phyloP scores from a whole-genome alignment of 352 stramenopile genomes.

The Phytophthora cactorum region DNA sequence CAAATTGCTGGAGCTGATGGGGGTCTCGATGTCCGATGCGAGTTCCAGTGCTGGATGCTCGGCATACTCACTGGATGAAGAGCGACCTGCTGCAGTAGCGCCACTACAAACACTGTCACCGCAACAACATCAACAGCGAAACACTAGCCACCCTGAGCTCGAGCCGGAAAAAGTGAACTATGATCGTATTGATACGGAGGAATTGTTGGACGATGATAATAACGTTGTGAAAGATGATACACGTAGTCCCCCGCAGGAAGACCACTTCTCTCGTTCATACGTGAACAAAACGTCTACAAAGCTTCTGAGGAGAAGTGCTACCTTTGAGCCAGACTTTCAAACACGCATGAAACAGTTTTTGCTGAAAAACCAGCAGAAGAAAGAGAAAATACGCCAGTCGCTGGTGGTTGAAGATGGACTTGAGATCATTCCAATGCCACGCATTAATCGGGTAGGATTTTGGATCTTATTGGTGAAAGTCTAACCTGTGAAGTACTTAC shows the following conservation, averaged over 20 bases:
- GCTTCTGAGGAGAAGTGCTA: slow-evolving; percentile 50
- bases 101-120: slow-evolving; percentile 13
- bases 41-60: slow-evolving; percentile 18
- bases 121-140: background rate
- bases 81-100: slow-evolving; percentile 13
- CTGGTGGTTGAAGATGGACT: slow-evolving; percentile 39
- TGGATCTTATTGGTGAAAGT: background rate
- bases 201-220: slow-evolving; percentile 2
- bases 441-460: slow-evolving; percentile 60
- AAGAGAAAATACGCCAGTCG: slow-evolving; percentile 51
- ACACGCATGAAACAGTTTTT: slow-evolving; percentile 61
- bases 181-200: slow-evolving; percentile 8
- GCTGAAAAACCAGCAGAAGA: slow-evolving; percentile 52
- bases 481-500: background rate
- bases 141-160: background rate
- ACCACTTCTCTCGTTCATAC: slow-evolving; percentile 5
- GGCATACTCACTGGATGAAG: slow-evolving; percentile 21
- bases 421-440: slow-evolving; percentile 37
- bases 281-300: slow-evolving; percentile 44
- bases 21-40: slow-evolving; percentile 18
- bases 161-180: background rate
- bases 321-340: slow-evolving; percentile 72
- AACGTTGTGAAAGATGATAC: slow-evolving; percentile 7
- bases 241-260: background rate
- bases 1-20: slow-evolving; percentile 26